Conservation (phyloP, 2,329 filamentous ascomycete genomes). For the Ilyonectria sp. region DNA sequence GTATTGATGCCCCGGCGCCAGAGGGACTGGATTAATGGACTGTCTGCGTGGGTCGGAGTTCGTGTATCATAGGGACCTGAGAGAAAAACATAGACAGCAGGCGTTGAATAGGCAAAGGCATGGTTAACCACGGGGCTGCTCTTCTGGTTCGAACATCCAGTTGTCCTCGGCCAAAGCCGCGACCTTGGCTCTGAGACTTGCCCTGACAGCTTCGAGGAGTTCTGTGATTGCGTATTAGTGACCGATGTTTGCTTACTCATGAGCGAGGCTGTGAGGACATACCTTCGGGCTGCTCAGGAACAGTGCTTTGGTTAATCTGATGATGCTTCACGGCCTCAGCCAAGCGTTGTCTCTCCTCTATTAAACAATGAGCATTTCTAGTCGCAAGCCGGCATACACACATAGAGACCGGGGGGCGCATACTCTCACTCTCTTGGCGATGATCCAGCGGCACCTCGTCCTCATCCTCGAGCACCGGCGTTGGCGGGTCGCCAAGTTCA, state of each 20-base stretch:
- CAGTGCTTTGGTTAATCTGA: constrained; percentile 67
- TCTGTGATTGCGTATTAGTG: constrained; percentile 62
- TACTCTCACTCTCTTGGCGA: constrained; percentile 70
- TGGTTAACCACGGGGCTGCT: constrained; percentile 58
- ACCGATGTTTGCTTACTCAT: not conserved
- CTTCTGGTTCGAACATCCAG: constrained; percentile 90
- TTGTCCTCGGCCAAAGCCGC: constrained; percentile 83
- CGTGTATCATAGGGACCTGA: constrained; percentile 46
- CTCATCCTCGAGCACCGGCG: constrained; percentile 67
- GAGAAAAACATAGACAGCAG: constrained; percentile 45
- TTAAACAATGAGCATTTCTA: constrained; percentile 18
- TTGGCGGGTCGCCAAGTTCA: constrained; percentile 71
- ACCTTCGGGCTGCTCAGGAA: constrained; percentile 78
- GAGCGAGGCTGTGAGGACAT: constrained; percentile 42
- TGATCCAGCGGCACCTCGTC: constrained; percentile 72
- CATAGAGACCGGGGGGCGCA: constrained; percentile 33
- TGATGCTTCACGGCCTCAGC: constrained; percentile 75
- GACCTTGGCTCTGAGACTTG: constrained; percentile 81
- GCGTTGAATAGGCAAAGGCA: constrained; percentile 42
- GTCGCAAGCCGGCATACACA: not conserved
- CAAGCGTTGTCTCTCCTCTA: constrained; percentile 73
- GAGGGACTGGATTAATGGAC: constrained; percentile 71
- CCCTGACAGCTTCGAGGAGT: constrained; percentile 77
- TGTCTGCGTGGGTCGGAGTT: constrained; percentile 18
- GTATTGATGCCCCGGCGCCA: constrained; percentile 65